Percentiles rank a stretch among this genome's conserved stretches.
Evolutionary conservation across 371 early-diverging fungal species (phyloP).

Genomic region (Mortierella sp.): DNA sequence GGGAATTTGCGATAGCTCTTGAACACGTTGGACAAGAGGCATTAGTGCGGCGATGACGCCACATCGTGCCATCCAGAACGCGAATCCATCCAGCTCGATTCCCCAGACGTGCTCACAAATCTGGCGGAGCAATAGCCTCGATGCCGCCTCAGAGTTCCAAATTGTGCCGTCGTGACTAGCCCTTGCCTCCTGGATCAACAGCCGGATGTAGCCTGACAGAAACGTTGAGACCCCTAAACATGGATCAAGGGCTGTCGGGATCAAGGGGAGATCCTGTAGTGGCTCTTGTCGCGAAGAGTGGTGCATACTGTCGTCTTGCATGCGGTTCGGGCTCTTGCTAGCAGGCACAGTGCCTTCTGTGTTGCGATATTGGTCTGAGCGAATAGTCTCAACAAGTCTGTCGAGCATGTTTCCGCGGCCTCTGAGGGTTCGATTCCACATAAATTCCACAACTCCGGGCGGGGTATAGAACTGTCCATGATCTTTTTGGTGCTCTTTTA

Average conservation of each 20-base stretch:
- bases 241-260: conserved; percentile 70
- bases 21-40: conserved; percentile 38
- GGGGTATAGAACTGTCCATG: conserved; percentile 79
- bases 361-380: background rate
- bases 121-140: conserved; percentile 52
- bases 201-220: conserved; percentile 65
- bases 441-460: conserved; percentile 68
- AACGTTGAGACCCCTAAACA: conserved; percentile 75
- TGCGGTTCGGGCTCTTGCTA: background rate
- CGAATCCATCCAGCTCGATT: conserved; percentile 74
- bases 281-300: background rate
- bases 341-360: background rate
- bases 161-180: conserved; percentile 22
- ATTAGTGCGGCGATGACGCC: conserved; percentile 40
- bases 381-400: conserved; percentile 15
- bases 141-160: conserved; percentile 59
- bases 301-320: background rate
- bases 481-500: conserved; percentile 73
- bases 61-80: conserved; percentile 59
- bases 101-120: conserved; percentile 66
- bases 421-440: conserved; percentile 64
- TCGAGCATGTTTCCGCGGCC: conserved; percentile 23
- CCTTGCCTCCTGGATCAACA: conserved; percentile 57
- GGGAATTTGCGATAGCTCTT: conserved; percentile 3
- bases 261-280: conserved; percentile 3